These are phyloP conservation scores for Typha latifolia DNA, from an alignment of 176 grass and related monocot genomes.

Conservation along the genomic window DNA sequence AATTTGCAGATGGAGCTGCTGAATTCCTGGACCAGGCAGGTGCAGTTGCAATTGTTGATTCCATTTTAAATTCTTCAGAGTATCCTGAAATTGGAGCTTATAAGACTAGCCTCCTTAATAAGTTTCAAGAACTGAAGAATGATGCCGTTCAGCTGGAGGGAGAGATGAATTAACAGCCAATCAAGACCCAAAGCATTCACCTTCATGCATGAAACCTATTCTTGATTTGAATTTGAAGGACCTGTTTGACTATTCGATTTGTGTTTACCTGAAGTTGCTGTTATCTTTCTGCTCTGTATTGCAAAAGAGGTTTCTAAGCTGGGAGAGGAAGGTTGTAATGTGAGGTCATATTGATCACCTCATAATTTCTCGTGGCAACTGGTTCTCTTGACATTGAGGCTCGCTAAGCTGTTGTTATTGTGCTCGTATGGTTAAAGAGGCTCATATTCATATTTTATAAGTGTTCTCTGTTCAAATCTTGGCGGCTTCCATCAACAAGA, in stretches of 20 bases:
- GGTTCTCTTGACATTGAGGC: no score
- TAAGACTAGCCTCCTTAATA: slow-evolving; percentile 44
- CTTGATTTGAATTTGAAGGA: not conserved
- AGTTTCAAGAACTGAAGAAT: slow-evolving; percentile 41
- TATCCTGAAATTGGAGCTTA: slow-evolving; percentile 55
- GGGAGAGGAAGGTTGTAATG: no score
- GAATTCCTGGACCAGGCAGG: slow-evolving; percentile 57
- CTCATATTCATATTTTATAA: no score
- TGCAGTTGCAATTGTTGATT: slow-evolving; percentile 48
- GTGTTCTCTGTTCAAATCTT: no score
- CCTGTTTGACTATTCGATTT: not conserved
- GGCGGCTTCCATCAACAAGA: no score
- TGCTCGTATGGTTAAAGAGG: no score
- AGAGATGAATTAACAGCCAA: no score
- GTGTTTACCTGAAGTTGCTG: not conserved
- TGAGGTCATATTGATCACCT: no score
- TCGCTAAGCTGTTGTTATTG: no score
- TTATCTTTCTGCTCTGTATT: not conserved
- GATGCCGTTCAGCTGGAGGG: not conserved
- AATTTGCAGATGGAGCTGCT: slow-evolving; percentile 62
- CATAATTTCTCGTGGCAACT: no score
- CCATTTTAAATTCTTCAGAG: slow-evolving; percentile 50
- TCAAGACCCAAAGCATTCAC: no score
- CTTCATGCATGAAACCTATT: not conserved
- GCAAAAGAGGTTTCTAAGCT: no score